Conservation (phyloP, 768 basidiomycete genomes). For the Lepiota brunneoincarnata region DNA sequence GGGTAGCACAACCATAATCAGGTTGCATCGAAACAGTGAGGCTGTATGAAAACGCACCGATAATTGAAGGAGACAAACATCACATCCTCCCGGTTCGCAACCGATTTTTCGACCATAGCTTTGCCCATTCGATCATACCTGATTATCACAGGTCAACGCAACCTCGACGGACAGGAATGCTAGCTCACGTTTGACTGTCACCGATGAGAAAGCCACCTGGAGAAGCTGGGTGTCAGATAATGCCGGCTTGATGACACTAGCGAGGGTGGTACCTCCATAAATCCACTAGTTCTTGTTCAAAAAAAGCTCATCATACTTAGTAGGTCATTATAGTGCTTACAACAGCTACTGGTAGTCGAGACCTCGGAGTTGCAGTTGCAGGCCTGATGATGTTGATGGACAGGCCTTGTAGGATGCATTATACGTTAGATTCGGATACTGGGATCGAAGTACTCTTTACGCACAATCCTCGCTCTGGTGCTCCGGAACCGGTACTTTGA, state of each 20-base stretch:
- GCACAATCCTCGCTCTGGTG: constrained; percentile 29
- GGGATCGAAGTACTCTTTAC: background rate
- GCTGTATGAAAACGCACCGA: constrained; percentile 12
- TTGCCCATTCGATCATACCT: constrained; percentile 10
- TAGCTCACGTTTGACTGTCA: constrained; percentile 19
- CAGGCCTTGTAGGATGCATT: constrained; percentile 28
- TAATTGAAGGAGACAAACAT: constrained; percentile 41
- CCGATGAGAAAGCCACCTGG: constrained; percentile 32
- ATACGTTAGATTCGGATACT: background rate
- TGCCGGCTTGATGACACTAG: background rate
- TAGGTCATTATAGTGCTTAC: constrained; percentile 23
- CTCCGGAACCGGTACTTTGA: constrained; percentile 40
- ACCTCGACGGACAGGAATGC: constrained; percentile 26
- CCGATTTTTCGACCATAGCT: constrained; percentile 11
- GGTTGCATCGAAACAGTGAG: background rate
- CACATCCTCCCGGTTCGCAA: constrained; percentile 28
- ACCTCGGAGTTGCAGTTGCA: constrained; percentile 17
- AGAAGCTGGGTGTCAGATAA: background rate
- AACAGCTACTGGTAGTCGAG: constrained; percentile 38
- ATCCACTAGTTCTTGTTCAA: constrained; percentile 27
- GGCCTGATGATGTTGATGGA: constrained; percentile 40
- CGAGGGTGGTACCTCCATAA: constrained; percentile 21
- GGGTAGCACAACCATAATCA: constrained; percentile 20
- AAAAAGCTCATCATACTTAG: constrained; percentile 16
- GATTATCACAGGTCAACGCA: constrained; percentile 23